These are phyloP conservation scores for Aspergillus ibericus DNA, from an alignment of 2,329 filamentous ascomycete species.

Conservation along the genomic window DNA sequence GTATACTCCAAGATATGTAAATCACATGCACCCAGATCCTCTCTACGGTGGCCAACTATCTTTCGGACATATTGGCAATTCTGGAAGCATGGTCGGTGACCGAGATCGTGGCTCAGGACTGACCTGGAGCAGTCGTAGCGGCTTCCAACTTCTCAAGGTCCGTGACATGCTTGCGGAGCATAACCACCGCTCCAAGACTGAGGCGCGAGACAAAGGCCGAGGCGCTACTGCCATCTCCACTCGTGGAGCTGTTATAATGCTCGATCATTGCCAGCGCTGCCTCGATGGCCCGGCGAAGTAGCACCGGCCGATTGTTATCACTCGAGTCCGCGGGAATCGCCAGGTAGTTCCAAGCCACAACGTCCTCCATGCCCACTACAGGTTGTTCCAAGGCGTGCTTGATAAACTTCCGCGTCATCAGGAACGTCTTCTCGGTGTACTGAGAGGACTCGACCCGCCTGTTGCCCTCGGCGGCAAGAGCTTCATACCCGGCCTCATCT, in stretches of 20 bases:
- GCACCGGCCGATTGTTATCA: slow-evolving; percentile 14
- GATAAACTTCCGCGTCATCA: slow-evolving; percentile 54
- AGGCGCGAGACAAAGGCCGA: slow-evolving; percentile 32
- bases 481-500: slow-evolving; percentile 63
- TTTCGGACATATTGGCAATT: too few relatives aligned
- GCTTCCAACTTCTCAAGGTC: slow-evolving; percentile 28
- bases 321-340: slow-evolving; percentile 8
- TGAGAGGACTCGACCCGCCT: slow-evolving; percentile 48
- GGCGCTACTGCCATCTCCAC: slow-evolving; percentile 16
- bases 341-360: slow-evolving; percentile 56
- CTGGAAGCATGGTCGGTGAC: neutral
- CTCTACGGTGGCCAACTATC: too few relatives aligned
- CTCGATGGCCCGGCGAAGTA: slow-evolving; percentile 27
- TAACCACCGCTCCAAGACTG: slow-evolving; percentile 34
- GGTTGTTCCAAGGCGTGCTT: slow-evolving; percentile 46
- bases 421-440: slow-evolving; percentile 57
- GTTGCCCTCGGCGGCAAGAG: slow-evolving; percentile 48
- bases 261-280: slow-evolving; percentile 29
- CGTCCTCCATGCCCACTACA: slow-evolving; percentile 50
- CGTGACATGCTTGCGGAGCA: slow-evolving; percentile 30
- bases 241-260: slow-evolving; percentile 25
- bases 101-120: neutral
- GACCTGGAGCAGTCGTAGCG: neutral
- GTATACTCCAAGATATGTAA: too few relatives aligned
- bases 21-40: too few relatives aligned